These are phyloP conservation scores for Aureobasidium vineae DNA, from an alignment of 2,329 filamentous ascomycete species.

Conservation along the genomic window DNA sequence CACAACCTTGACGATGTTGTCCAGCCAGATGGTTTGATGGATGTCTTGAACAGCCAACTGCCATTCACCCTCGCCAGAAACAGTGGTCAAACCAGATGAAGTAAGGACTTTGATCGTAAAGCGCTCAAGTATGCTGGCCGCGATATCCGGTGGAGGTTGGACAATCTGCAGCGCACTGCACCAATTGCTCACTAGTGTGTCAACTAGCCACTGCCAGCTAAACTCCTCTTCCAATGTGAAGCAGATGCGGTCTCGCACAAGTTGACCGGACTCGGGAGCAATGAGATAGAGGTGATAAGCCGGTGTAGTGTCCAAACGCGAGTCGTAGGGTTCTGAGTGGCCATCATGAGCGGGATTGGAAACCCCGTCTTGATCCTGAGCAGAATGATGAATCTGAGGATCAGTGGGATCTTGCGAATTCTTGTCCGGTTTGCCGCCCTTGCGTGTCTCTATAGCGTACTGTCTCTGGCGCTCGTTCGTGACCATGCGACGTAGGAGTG, in stretches of 20 bases:
- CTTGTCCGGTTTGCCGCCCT: conserved; percentile 35
- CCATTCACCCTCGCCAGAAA: conserved; percentile 24
- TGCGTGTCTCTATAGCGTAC: conserved; percentile 58
- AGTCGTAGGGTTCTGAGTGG: conserved; percentile 3
- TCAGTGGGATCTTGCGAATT: not conserved
- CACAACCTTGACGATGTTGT: conserved; percentile 21
- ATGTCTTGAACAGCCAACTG: conserved; percentile 20
- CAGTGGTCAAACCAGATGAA: conserved; percentile 23
- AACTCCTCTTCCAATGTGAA: conserved; percentile 13
- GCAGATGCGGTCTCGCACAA: conserved; percentile 19
- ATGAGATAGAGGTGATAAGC: conserved; percentile 24
- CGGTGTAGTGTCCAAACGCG: not conserved
- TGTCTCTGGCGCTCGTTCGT: conserved; percentile 59
- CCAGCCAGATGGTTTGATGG: conserved; percentile 25
- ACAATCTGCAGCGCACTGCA: conserved; percentile 16
- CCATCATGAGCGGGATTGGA: not conserved
- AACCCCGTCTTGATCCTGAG: not conserved
- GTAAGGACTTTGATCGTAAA: conserved; percentile 25
- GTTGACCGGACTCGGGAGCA: conserved; percentile 2
- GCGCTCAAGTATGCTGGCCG: conserved; percentile 12
- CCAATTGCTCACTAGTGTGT: conserved; percentile 22
- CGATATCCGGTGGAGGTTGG: conserved; percentile 17
- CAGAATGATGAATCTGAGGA: not conserved
- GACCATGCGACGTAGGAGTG: conserved; percentile 57
- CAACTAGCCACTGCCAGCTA: conserved; percentile 13